Conservation (phyloP, 1,284 basidiomycete species). For the Papiliotrema fonsecae region DNA sequence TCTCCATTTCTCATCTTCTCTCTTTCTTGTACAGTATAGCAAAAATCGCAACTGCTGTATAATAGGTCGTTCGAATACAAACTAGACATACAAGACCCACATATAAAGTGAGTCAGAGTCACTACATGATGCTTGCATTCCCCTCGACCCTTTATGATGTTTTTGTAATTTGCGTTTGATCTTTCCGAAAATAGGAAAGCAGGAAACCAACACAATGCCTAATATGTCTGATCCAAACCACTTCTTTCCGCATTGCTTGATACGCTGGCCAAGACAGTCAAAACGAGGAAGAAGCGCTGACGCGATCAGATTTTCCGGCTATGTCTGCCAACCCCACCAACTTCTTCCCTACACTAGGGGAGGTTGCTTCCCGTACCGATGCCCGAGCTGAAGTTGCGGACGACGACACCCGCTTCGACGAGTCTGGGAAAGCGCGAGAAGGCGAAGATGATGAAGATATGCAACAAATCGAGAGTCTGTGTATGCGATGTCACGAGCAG, state of each 20-base stretch:
- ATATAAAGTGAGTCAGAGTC: too few species aligned
- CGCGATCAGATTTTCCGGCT: background rate
- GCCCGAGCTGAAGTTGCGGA: slow-evolving; percentile 24
- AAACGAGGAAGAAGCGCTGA: slow-evolving; percentile 1
- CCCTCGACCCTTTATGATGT: slow-evolving; percentile 27
- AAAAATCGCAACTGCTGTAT: too few species aligned
- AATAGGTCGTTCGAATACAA: too few species aligned
- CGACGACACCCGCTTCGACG: slow-evolving; percentile 14
- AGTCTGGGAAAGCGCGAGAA: slow-evolving; percentile 8
- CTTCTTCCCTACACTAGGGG: slow-evolving; percentile 44
- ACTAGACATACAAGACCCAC: too few species aligned
- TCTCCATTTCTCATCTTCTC: background rate
- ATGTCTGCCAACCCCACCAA: slow-evolving; percentile 25
- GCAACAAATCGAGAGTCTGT: slow-evolving; percentile 83
- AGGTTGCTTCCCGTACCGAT: slow-evolving; percentile 41
- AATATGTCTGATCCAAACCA: slow-evolving; percentile 36
- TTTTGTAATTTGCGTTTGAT: slow-evolving; percentile 49
- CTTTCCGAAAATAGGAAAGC: slow-evolving; percentile 14
- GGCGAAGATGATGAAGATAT: slow-evolving; percentile 54
- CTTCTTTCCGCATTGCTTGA: slow-evolving; percentile 1
- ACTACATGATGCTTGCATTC: background rate
- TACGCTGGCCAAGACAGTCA: too few species aligned
- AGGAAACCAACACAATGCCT: slow-evolving; percentile 45
- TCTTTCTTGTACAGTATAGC: too few species aligned
- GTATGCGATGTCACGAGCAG: slow-evolving; percentile 89